Evolutionary conservation across 2,329 filamentous ascomycete genomes (phyloP), one percentile per base, ranked within the genome.

Genomic region (Proliferodiscus dingleyae): DNA sequence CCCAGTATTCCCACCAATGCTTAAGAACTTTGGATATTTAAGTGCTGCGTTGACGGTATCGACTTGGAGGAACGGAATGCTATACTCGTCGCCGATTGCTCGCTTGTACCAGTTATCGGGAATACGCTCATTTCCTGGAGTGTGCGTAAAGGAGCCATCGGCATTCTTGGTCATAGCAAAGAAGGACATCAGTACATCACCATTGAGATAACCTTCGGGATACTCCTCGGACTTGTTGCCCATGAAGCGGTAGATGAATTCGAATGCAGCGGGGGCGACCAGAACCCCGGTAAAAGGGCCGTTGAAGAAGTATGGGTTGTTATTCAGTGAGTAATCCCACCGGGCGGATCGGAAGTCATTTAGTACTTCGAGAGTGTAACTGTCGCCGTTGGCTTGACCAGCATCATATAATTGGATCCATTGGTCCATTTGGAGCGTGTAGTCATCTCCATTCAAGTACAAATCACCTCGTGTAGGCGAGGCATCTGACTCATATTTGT

Each of bases 301-400:
- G 41, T 73, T 76, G 61, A 74, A 79, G 58, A 77, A 77, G 38
- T 73, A 65, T 0, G 74, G 73, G 55, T 80, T 80, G 21, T 66
- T 70, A 19, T 62, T 59, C 8, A 76, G 68, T 32, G 67, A 71
- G 53, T 77, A 63, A 11, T 72, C 52, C 55, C 72, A 74, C 2
- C 74, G 69, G 11, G 64, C 56, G 8, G 67, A 65, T 8, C 70
- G 68, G 29, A 71, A 70, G 30, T 67, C 56, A 3, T 61, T 71
- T 22, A 75, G 62, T 63, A 78, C 67, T 57, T 77, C 73, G 61
- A 80, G 66, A 15, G 68, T 69, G 43, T 69, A 70, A 42, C 69
- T 68, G 50, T 80, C 70, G 4, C 72, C 71, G 1, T 37, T 37
- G 34, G 34, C 68, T 72, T 9, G 6, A 4, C 5, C 22, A 6